Evolutionary conservation across 208 protist genomes (phyloP), one percentile per base, ranked within the genome.

Genomic region (Trypanosoma scelopori): DNA sequence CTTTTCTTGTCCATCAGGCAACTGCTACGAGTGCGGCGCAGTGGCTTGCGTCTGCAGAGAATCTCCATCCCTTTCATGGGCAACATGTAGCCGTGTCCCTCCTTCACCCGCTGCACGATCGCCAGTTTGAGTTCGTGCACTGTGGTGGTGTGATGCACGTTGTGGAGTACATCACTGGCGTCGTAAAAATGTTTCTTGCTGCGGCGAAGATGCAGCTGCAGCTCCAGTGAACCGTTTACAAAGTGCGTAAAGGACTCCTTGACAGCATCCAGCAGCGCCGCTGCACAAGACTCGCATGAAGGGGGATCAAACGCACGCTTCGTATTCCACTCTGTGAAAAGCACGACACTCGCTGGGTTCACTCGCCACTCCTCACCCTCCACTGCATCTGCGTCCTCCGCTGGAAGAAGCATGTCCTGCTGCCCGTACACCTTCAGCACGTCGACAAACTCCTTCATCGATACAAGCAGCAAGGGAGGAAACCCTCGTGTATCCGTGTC

Each of bases 171-270:
- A 50, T 76, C 81, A 28, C 52, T 74, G 11, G 85, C 80, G 58
- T 94, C 85, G 62, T 94, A 91, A 63, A 82, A 90, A 30, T 81
- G 57, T 52, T 79, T 82, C 57, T 88, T 88, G 58, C 85, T 94
- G 37, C 83, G 81, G 46, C 72, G 76, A 35, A 94, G 63, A 74
- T 91, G 88, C 22, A 94, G 72, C 27, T 78, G 70, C 30, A 94
- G 60, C 63, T 72, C 69, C 12, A 94, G 65, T 37, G 69, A 71
- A 18, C 88, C 88, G 45, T 81, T 74, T 5, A 76, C 63, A 56
- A 94, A 94, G 46, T 66, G 74, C 16, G 66, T 28, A n/a, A 61
- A 66, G 46, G 74, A 72, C 22, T 77, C 67, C 35, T 82, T 74
- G 18, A 82, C 74, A 37, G 23, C 48, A 5, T 69, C 65, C 18